Evolutionary conservation across 768 basidiomycete genomes (phyloP), one percentile per base, ranked within the genome.

Genomic region (Rhizopogon vinicolor): DNA sequence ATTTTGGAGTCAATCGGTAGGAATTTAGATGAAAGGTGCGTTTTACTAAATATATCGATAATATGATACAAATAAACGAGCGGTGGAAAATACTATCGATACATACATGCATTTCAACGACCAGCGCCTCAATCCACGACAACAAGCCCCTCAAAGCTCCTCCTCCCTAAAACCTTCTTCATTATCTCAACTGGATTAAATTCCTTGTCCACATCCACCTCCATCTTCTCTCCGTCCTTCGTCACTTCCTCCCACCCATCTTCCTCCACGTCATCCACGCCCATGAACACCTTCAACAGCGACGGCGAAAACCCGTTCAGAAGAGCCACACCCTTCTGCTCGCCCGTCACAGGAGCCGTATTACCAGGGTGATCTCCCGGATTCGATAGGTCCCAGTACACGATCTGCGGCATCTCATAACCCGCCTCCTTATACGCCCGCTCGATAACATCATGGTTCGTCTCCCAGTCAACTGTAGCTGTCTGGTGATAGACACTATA

Each of bases 241-340:
- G 73, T 72, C 29, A 73, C 65, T 13, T 74, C 68, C 62, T 75
- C 72, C 70, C 73, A 74, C 12, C 57, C 64, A 51, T 63, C 63
- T 37, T 44, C 54, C 14, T 70, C 75, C 14, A 68, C 73, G 19
- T 65, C 74, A 9, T 67, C 71, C 43, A 78, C 80, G 10, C 79
- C 83, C 78, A 89, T 81, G 61, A 90, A 89, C 55, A 83, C 75
- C 73, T 89, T 89, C 74, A 90, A 68, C 78, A 88, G 74, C 53
- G 81, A 75, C 18, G 83, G 77, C 52, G 84, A 86, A 63, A 84
- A 89, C 49, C 88, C 89, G 63, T 78, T 86, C 72, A 89, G 71
- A 65, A 89, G 68, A 46, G 85, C 84, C 35, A 87, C 86, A 0
- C 87, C 87, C 65, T 78, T 73, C 63, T 72, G 69, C 33, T 83